Base-by-base conservation (phyloP, 2,329 filamentous ascomycete species). In the Epichloe sibirici region DNA sequence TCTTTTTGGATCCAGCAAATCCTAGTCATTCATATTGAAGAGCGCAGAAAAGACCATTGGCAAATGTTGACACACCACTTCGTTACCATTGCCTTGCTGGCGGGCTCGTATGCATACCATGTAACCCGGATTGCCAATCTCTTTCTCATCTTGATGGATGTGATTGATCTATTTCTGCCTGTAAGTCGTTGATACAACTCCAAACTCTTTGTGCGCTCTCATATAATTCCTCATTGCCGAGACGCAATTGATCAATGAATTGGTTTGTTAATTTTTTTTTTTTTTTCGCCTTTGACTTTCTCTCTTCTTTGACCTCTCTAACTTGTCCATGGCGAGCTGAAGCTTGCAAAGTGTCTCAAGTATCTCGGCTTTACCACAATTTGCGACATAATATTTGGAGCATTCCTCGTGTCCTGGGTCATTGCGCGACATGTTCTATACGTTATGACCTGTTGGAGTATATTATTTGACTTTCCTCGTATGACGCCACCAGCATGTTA, bases 21-120 rank as follows among this genome's bases (percentile, higher is more conserved):
- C 58, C 74, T 96, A 35, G 88, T 96, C 53, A 88, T 97, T 66
- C 86, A 96, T 69, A 90, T 97, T 55, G 93, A 98, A 70, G 88
- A 94, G 70, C 82, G 86, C 58, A 81, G 93, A 63, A 97, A 97
- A 72, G 93, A 98, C 62, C 86, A 96, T 69, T 86, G 82, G 73
- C 91, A 97, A 69, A 97, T 97, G 93, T 82, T 97, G 59, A 85
- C 82, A 17, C 93, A 97, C 68, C 93, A 98, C 71, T 80, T 96
- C 65, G 83, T 97, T 65, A 98, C 93, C 21, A 88, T 84, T 62
- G 74, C 76, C 5, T 81, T 98, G 45, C 83, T 98, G 57, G 82
- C 83, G 53, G 78, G 83, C 35, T 91, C 86, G 58, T 97, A 97
- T 67, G 80, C 83, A 58, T 95, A 94, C 66, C 84, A 91, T 64